Base-by-base conservation (phyloP, 2,329 filamentous ascomycete species). In the Cladosporium phlei region DNA sequence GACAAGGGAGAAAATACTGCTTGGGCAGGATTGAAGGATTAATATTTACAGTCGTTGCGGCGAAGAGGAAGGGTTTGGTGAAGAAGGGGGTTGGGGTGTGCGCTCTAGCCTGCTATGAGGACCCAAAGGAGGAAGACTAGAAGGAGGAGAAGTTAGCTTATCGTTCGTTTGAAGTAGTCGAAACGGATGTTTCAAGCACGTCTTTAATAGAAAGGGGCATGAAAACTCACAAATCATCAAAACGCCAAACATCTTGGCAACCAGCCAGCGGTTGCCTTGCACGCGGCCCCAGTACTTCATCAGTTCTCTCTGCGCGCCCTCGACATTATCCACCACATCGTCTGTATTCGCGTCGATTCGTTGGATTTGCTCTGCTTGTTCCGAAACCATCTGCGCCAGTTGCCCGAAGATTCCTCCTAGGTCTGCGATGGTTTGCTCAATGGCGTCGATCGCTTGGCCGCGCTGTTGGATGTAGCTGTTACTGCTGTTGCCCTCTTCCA, bases 281-380 rank as follows among this genome's bases (percentile, higher is more conserved):
- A 97, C 90, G 30, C 90, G 79, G 21, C 82, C 85, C 91, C 93
- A 98, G 69, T 97, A 98, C 67, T 96, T 96, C 70, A 98, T 80
- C 61, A 98, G 66, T 69, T 98, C 91, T 53, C 90, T 78, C 65
- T 98, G 93, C 5, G 93, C 93, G 14, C 93, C 93, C 62, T 95
- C 82, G n/a, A 98, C 91, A 59, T 98, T 98, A 62, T 97, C 91
- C 46, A 98, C 91, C 5, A 98, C 88, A 59, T 96, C 90, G 62
- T 98, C 93, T 1, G 91, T 96, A 67, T 97, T 96, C 55, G 91
- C 91, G 60, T 97, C 91, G 62, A 96, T 96, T 39, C 91, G 78
- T 69, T 97, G 88, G 55, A 98, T 95, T 85, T 95, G 95, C 69
- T 96, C 93, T 52, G 87, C 88, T 70, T 98, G 93, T 66, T 98